phyloP scores from a whole-genome alignment of 371 early-diverging fungal species.

The Mortierella sp. region DNA sequence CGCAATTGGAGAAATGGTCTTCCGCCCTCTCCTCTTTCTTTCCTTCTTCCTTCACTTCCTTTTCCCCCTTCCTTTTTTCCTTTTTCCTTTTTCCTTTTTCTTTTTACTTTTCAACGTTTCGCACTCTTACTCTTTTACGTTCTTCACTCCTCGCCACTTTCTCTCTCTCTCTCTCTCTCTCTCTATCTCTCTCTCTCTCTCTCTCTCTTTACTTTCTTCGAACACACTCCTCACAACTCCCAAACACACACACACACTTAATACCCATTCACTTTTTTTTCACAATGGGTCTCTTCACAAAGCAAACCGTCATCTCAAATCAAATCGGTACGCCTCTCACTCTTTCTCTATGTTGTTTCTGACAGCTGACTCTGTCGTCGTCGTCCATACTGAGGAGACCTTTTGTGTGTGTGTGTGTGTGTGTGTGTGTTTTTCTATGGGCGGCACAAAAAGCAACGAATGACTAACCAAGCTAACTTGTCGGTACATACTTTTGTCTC shows the following conservation, averaged over 20 bases:
- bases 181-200: background rate
- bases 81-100: background rate
- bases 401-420: background rate
- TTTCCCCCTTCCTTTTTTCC: background rate
- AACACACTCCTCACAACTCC: background rate
- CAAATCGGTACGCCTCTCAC: constrained; percentile 41
- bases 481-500: background rate
- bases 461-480: background rate
- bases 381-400: background rate
- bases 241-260: background rate
- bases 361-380: background rate
- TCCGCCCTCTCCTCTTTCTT: background rate
- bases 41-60: background rate
- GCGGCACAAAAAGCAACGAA: background rate
- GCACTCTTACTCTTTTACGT: background rate
- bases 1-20: background rate
- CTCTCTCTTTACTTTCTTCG: background rate
- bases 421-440: too few relatives aligned
- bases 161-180: background rate
- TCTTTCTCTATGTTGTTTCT: background rate
- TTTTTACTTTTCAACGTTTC: background rate
- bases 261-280: background rate
- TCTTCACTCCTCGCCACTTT: constrained; percentile 4
- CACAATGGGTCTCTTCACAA: constrained; percentile 48
- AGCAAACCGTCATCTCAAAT: constrained; percentile 42